Base-by-base conservation (phyloP, 176 grass and related monocot genomes). In the Zea luxurians region DNA sequence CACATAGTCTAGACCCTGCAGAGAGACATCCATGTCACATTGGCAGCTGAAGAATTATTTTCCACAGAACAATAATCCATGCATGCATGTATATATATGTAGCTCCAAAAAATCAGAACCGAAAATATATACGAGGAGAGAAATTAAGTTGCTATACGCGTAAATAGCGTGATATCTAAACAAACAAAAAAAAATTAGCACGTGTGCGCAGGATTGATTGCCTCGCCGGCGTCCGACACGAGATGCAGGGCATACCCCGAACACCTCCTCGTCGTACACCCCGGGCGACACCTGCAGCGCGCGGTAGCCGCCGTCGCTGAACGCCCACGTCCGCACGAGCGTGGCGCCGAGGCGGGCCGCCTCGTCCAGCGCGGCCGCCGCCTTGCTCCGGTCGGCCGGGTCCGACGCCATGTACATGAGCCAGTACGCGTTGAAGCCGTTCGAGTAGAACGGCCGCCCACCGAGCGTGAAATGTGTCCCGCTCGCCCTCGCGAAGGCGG, bases 361-460 rank as follows among this genome's bases (percentile, higher is more conserved):
- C 80, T 88, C 76, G 2, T 75, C 53, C 38, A 90, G 88, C 43
- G 68, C 44, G 36, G 2, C 79, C 44, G 80, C 4, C 67, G 91
- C 87, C 70, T 97, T 94, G 79, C 64, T 68, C 74, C 80, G 79
- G 60, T 88, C 87, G 7, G 10, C 73, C 1, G 89, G 70, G 69
- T 86, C 74, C 5, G 87, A 86, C 3, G 80, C 94, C 80, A 91
- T 89, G 82, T 77, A 84, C 94, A 94, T 94, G 40, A 97, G 83
- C 94, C 89, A 94, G 82, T 92, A 91, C 60, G 86, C 88, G 79
- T 93, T 91, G 88, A 97, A 91, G 10, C 90, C 93, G 66, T 89
- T 72, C 37, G 84, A 86, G 74, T 87, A 91, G 66, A 93, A 87
- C 10, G 66, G 81, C 17, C 65, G 74, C 2, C 86, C 86, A 10